Conservation (phyloP, 768 basidiomycete genomes). For the Tylopilus subfusipes region DNA sequence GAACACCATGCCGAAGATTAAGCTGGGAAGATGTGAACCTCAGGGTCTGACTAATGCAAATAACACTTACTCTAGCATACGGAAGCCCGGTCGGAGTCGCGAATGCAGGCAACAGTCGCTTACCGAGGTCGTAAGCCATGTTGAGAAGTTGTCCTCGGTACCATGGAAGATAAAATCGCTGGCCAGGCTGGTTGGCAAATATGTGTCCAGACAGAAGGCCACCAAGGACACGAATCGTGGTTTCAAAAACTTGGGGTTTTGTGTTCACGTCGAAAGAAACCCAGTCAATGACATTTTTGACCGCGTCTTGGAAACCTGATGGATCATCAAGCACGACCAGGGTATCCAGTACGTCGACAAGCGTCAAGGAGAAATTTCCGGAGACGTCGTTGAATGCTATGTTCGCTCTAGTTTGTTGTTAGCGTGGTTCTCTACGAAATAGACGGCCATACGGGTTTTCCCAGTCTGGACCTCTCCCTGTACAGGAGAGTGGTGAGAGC, state of each 20-base stretch:
- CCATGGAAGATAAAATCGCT: conserved; percentile 77
- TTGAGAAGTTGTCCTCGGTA: conserved; percentile 76
- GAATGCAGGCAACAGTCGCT: conserved; percentile 87
- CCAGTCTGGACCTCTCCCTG: conserved; percentile 86
- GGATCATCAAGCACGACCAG: conserved; percentile 84
- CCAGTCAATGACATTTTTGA: conserved; percentile 74
- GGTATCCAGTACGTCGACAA: conserved; percentile 82
- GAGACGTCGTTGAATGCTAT: conserved; percentile 87
- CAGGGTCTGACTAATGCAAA: neutral
- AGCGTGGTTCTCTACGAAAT: conserved; percentile 4
- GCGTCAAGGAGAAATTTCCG: conserved; percentile 86
- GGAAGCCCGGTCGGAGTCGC: conserved; percentile 89
- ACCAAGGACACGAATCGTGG: conserved; percentile 90
- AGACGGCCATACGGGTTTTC: conserved; percentile 60
- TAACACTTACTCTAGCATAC: conserved; percentile 67
- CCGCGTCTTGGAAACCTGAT: conserved; percentile 76
- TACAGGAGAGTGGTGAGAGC: conserved; percentile 87
- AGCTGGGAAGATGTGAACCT: conserved; percentile 43
- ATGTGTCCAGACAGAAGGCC: conserved; percentile 85
- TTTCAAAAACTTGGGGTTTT: conserved; percentile 98
- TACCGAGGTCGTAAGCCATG: conserved; percentile 84
- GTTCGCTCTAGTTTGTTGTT: conserved; percentile 48
- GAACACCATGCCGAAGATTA: conserved; percentile 78
- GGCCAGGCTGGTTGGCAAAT: conserved; percentile 63
- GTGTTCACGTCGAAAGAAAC: conserved; percentile 93